phyloP scores from a whole-genome alignment of 495 filamentous ascomycete genomes.

The Ramalina intermedia region DNA sequence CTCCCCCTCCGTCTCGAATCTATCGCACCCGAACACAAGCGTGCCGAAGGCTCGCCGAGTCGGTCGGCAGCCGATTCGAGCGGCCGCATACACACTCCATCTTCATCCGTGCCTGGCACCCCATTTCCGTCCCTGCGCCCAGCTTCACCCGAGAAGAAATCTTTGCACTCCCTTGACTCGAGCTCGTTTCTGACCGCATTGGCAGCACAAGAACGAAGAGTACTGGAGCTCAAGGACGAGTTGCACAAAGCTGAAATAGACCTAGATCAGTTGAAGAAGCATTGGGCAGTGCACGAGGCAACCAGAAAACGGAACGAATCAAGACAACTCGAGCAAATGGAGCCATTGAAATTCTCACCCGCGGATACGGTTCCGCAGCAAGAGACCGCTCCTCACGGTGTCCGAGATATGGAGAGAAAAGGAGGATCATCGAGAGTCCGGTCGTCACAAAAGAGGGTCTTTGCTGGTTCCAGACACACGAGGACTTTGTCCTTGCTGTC shows the following conservation, averaged over 20 bases:
- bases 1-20: background rate
- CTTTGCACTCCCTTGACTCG: slow-evolving; percentile 40
- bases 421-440: slow-evolving; percentile 25
- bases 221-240: slow-evolving; percentile 85
- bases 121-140: slow-evolving; percentile 30
- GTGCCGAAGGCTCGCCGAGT: slow-evolving; percentile 35
- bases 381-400: slow-evolving; percentile 21
- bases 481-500: slow-evolving; percentile 74
- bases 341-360: slow-evolving; percentile 35
- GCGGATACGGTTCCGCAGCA: slow-evolving; percentile 11
- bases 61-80: slow-evolving; percentile 22
- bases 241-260: slow-evolving; percentile 66
- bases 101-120: slow-evolving; percentile 17
- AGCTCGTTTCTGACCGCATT: slow-evolving; percentile 74
- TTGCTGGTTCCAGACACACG: slow-evolving; percentile 59
- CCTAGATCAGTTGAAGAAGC: slow-evolving; percentile 60
- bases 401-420: slow-evolving; percentile 37
- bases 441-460: slow-evolving; percentile 39
- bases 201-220: slow-evolving; percentile 82
- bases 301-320: slow-evolving; percentile 60
- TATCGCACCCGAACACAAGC: background rate
- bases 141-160: slow-evolving; percentile 20
- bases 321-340: slow-evolving; percentile 38
- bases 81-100: slow-evolving; percentile 22
- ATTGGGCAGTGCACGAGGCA: slow-evolving; percentile 66